Evolutionary conservation across 1,139 yeast species (phyloP).

Genomic region (Zhuliangozyma parablackwelliae): DNA sequence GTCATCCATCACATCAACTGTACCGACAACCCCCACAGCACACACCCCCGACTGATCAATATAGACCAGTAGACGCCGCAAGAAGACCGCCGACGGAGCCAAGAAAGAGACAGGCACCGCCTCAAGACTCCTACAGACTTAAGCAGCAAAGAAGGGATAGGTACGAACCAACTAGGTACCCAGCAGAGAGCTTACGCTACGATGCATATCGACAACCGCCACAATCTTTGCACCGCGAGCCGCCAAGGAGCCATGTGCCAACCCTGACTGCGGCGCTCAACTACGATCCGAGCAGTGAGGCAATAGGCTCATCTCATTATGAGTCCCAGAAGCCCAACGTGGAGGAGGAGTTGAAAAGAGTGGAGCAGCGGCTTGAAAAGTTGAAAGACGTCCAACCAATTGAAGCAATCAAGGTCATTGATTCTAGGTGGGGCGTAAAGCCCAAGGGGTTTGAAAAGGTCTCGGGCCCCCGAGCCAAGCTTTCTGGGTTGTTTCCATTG

Average conservation of each 20-base stretch:
- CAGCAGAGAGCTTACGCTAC: too few species aligned
- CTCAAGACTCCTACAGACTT: background rate
- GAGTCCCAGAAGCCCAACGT: too few species aligned
- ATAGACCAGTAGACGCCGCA: too few species aligned
- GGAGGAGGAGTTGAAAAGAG: slow-evolving; percentile 2
- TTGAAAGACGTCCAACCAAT: slow-evolving; percentile 20
- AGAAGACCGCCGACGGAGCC: background rate
- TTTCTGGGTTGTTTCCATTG: slow-evolving; percentile 74
- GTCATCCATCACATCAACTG: too few species aligned
- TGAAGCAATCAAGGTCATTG: slow-evolving; percentile 35
- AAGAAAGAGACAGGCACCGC: slow-evolving; percentile 1
- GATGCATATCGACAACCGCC: too few species aligned
- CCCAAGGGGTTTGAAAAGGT: slow-evolving; percentile 76
- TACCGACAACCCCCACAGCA: too few species aligned
- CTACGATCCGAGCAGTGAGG: too few species aligned
- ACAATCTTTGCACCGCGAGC: too few species aligned
- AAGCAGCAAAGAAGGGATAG: background rate
- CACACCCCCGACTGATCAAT: too few species aligned
- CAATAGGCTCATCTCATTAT: too few species aligned
- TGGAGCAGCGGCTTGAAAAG: slow-evolving; percentile 14
- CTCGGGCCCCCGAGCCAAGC: slow-evolving; percentile 74
- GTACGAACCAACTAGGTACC: background rate
- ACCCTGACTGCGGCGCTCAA: too few species aligned
- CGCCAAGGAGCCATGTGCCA: too few species aligned
- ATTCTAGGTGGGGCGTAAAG: slow-evolving; percentile 68